These are phyloP conservation scores for Monsonia emarginata DNA, from an alignment of 441 rosid species.

Conservation along the genomic window DNA sequence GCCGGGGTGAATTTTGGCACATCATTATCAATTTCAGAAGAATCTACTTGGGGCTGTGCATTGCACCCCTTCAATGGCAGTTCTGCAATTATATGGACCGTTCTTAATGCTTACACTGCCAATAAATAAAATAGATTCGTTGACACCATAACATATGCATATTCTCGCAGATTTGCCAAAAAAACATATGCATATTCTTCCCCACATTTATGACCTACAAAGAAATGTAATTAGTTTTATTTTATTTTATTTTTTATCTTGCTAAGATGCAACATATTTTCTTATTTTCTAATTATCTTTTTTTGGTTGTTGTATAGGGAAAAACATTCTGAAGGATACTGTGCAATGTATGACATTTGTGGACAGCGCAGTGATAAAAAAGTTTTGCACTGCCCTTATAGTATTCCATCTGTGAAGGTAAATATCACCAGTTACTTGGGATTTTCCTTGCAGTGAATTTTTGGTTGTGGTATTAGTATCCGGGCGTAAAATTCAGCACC, in stretches of 20 bases:
- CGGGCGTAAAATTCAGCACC: too few species aligned
- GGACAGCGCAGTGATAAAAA: constrained; percentile 76
- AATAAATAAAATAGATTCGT: not conserved
- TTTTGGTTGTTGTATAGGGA: constrained; percentile 23
- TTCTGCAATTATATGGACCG: not conserved
- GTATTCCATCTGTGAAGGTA: constrained; percentile 68
- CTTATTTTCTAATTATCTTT: not conserved
- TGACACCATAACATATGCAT: not conserved
- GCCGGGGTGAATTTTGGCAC: not conserved
- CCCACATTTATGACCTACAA: not conserved
- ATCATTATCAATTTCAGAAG: not conserved
- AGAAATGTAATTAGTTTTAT: not conserved
- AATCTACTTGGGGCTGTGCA: not conserved
- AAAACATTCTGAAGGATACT: constrained; percentile 54
- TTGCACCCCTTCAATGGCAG: not conserved
- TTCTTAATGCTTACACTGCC: not conserved
- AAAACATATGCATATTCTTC: too few species aligned
- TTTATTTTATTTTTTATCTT: not conserved
- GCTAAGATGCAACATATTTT: not conserved
- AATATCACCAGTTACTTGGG: constrained; percentile 5
- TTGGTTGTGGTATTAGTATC: not conserved
- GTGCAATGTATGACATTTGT: constrained; percentile 90
- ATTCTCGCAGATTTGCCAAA: too few species aligned
- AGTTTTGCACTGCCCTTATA: constrained; percentile 66
- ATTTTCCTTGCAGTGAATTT: not conserved